These are phyloP conservation scores for Sporothrix globosa DNA, from an alignment of 2,329 filamentous ascomycete species.

Conservation along the genomic window DNA sequence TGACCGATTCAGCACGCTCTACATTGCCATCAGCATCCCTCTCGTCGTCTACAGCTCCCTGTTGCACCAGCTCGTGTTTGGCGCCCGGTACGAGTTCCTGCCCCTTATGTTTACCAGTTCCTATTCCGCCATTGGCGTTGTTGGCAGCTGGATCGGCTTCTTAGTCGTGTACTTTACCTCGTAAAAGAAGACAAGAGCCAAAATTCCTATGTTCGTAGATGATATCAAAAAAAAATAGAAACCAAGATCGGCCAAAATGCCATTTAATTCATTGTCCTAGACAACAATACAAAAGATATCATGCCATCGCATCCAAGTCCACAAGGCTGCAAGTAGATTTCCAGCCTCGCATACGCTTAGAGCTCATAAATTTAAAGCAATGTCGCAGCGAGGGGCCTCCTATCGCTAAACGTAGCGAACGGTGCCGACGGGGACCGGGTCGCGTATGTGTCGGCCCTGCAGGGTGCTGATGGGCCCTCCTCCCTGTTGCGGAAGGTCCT, in stretches of 20 bases:
- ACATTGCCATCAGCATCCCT: conserved; percentile 87
- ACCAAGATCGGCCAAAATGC: background rate
- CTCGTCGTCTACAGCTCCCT: conserved; percentile 87
- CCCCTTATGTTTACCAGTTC: conserved; percentile 97
- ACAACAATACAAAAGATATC: background rate
- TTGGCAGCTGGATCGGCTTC: conserved; percentile 94
- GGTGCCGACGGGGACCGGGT: conserved; percentile 15
- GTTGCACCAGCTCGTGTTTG: conserved; percentile 81
- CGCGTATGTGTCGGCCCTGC: conserved; percentile 8
- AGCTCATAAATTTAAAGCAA: background rate
- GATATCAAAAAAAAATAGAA: conserved; percentile 5
- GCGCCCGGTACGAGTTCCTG: conserved; percentile 81
- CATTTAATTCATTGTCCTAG: background rate
- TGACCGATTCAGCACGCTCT: conserved; percentile 86
- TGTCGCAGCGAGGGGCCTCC: background rate
- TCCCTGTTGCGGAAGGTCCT: conserved; percentile 29
- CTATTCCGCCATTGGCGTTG: conserved; percentile 90
- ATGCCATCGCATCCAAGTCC: background rate
- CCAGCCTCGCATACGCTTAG: background rate
- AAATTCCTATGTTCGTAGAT: background rate
- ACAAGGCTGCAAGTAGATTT: conserved; percentile 1
- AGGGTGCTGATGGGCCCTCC: conserved; percentile 31
- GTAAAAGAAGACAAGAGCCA: conserved; percentile 38
- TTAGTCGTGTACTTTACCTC: conserved; percentile 84
- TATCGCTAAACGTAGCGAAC: background rate